These are phyloP conservation scores for Andrographis paniculata DNA, from an alignment of 305 asterid species.

Conservation along the genomic window DNA sequence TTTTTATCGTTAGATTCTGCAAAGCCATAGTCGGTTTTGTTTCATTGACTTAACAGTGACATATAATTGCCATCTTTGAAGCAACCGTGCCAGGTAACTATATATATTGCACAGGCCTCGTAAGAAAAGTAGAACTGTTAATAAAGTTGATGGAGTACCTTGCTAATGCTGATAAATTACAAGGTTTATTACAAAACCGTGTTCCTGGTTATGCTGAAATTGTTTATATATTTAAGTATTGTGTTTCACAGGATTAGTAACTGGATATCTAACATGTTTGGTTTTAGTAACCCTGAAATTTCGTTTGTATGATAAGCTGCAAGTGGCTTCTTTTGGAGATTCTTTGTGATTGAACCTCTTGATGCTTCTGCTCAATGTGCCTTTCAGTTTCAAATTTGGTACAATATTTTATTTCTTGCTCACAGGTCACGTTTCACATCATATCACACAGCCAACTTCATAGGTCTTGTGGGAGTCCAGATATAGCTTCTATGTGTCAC, in stretches of 20 bases:
- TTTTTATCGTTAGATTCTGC: slow-evolving; percentile 3
- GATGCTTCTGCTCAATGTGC: background rate
- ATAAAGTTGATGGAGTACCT: background rate
- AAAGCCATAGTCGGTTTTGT: background rate
- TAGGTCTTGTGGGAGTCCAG: slow-evolving; percentile 36
- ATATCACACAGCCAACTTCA: slow-evolving; percentile 62
- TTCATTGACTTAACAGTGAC: background rate
- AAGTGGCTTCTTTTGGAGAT: background rate
- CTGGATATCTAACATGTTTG: background rate
- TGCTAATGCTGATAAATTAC: background rate
- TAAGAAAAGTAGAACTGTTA: background rate
- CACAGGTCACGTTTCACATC: slow-evolving; percentile 87
- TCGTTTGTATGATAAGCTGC: background rate
- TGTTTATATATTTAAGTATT: background rate
- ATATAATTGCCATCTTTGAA: no score
- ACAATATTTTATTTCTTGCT: slow-evolving; percentile 15
- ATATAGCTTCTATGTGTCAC: slow-evolving; percentile 47
- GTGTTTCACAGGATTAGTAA: background rate
- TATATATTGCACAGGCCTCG: background rate
- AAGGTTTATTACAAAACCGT: background rate
- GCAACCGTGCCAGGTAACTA: background rate
- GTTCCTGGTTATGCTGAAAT: background rate
- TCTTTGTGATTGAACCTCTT: background rate
- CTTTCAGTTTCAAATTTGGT: background rate
- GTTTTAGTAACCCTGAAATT: background rate